Conservation (phyloP, 345 rosid species). For the Trapa bicornis region DNA sequence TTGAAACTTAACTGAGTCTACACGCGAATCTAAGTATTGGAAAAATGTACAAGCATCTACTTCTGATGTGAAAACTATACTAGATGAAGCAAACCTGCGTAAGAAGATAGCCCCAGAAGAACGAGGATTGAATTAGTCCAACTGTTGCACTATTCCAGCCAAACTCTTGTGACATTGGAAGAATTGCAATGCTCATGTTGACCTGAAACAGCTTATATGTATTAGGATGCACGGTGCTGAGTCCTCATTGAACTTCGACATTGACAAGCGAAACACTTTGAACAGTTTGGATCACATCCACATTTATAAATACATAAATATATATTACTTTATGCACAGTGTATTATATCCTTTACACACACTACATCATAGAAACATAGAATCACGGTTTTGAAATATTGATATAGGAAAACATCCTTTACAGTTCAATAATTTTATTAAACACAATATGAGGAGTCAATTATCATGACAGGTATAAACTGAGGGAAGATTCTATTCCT, state of each 20-base stretch:
- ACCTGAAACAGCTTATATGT: conserved; percentile 37
- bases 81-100: conserved; percentile 56
- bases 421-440: neutral
- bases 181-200: conserved; percentile 97
- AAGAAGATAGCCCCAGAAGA: conserved; percentile 97
- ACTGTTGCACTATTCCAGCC: conserved; percentile 94
- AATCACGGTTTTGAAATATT: neutral
- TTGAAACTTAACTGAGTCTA: neutral
- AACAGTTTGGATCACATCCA: neutral
- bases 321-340: neutral
- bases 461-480: neutral
- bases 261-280: neutral
- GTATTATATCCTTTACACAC: neutral
- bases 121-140: conserved; percentile 93
- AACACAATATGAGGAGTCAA: neutral
- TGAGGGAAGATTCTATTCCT: neutral
- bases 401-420: neutral
- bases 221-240: neutral
- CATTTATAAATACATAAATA: neutral
- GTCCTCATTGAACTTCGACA: neutral
- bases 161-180: conserved; percentile 92
- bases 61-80: neutral
- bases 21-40: neutral
- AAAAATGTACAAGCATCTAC: neutral
- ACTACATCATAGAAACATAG: neutral